Evolutionary conservation across 768 basidiomycete species (phyloP).

Genomic region (Boletus pseudopeckii): DNA sequence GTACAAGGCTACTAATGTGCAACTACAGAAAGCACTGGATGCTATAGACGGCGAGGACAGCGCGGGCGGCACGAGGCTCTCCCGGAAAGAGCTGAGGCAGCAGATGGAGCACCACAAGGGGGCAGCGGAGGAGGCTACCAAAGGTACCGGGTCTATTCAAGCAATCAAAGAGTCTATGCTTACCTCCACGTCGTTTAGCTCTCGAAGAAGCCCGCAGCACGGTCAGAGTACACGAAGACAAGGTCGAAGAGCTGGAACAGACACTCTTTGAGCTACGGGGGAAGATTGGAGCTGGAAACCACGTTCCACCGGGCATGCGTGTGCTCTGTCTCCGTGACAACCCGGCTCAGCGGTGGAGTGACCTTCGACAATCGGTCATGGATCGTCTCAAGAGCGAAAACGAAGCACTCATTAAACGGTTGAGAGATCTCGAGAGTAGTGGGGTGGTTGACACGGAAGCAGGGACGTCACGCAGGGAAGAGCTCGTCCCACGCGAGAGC

Average conservation of each 20-base stretch:
- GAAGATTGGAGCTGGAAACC: conserved; percentile 70
- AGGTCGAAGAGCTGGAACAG: conserved; percentile 74
- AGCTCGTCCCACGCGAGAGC: conserved; percentile 71
- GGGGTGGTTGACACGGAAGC: conserved; percentile 24
- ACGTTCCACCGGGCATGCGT: conserved; percentile 68
- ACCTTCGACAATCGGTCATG: conserved; percentile 69
- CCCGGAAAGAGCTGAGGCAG: conserved; percentile 38
- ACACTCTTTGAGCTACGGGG: conserved; percentile 73
- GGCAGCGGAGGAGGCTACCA: conserved; percentile 36
- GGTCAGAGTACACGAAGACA: conserved; percentile 39
- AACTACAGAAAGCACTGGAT: conserved; percentile 49
- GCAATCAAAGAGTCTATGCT: background rate
- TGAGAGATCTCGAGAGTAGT: conserved; percentile 57
- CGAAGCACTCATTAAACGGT: conserved; percentile 65
- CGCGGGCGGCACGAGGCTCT: conserved; percentile 16
- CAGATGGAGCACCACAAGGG: conserved; percentile 38
- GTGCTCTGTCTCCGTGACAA: conserved; percentile 72
- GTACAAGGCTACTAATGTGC: conserved; percentile 48
- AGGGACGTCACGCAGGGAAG: conserved; percentile 12
- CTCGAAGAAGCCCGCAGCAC: conserved; percentile 40
- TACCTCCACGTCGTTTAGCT: conserved; percentile 32
- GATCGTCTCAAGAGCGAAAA: conserved; percentile 82
- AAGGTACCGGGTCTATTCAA: conserved; percentile 33
- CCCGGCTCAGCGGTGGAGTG: conserved; percentile 80
- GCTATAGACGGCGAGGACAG: conserved; percentile 37